A percentile compares a stretch with the other conserved stretches of the same genome.
phyloP scores from a whole-genome alignment of 2,329 filamentous ascomycete species.

The Annulohypoxylon truncatum region DNA sequence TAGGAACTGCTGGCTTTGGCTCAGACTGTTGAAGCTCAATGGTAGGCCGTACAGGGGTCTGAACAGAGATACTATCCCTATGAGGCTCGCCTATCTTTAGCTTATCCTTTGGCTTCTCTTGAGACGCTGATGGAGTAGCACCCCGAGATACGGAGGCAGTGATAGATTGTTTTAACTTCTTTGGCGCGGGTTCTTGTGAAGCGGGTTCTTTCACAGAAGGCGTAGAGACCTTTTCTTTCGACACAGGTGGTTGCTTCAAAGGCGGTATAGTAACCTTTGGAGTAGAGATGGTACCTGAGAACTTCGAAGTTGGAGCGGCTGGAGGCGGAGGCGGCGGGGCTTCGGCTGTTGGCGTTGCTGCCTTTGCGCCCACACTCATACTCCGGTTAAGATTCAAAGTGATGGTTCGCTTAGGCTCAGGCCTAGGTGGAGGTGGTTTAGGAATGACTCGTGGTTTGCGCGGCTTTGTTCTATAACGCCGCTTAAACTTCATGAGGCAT shows the following conservation, averaged over 20 bases:
- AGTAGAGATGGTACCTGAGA: constrained; percentile 12
- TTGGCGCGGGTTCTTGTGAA: neutral
- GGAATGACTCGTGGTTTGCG: constrained; percentile 43
- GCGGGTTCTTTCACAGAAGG: constrained; percentile 19
- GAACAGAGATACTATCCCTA: constrained; percentile 48
- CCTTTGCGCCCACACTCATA: constrained; percentile 41
- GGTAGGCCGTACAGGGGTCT: constrained; percentile 45
- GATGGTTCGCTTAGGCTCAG: constrained; percentile 49
- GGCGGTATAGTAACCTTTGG: constrained; percentile 22
- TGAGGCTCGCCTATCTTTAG: constrained; percentile 35
- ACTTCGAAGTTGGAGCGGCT: constrained; percentile 11
- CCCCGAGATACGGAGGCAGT: constrained; percentile 23
- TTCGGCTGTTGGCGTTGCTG: constrained; percentile 29
- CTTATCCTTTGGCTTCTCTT: constrained; percentile 43
- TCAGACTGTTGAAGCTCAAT: constrained; percentile 45
- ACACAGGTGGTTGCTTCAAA: constrained; percentile 4
- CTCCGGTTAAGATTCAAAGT: constrained; percentile 49
- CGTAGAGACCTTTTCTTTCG: constrained; percentile 15
- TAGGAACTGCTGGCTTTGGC: constrained; percentile 36
- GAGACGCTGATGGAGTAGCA: constrained; percentile 27
- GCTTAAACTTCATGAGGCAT: constrained; percentile 44
- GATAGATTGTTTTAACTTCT: constrained; percentile 25
- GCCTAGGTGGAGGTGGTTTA: constrained; percentile 38
- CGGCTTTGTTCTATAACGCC: constrained; percentile 45
- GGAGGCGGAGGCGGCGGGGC: constrained; percentile 9